A percentile compares a stretch with the other conserved stretches of the same genome.
Conservation (phyloP, 2,329 filamentous ascomycete species). For the Hymenoscyphus albidus region DNA sequence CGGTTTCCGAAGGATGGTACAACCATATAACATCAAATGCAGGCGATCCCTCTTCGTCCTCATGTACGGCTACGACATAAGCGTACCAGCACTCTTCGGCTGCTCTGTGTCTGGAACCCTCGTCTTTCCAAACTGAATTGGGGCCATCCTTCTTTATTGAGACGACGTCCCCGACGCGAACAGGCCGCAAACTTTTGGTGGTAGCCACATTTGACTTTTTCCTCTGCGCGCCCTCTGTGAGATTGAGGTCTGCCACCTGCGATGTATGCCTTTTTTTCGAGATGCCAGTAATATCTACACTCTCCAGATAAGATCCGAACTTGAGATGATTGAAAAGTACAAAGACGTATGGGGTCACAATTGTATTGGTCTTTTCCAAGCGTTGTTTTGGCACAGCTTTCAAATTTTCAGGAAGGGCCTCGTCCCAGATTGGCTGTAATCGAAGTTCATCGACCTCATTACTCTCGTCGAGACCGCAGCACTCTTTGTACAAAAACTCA, state of each 20-base stretch:
- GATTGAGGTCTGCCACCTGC: conserved; percentile 12
- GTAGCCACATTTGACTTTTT: conserved; percentile 4
- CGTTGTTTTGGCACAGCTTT: conserved; percentile 31
- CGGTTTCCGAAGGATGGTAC: conserved; percentile 67
- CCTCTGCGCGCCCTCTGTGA: not conserved
- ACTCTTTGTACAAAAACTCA: conserved; percentile 64
- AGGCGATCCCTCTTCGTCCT: conserved; percentile 34
- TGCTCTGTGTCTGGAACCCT: conserved; percentile 40
- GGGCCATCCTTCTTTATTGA: conserved; percentile 42
- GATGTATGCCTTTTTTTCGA: conserved; percentile 31
- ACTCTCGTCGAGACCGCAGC: conserved; percentile 39
- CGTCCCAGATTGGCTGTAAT: conserved; percentile 37
- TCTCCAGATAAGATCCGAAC: conserved; percentile 51
- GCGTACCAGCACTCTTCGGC: conserved; percentile 63
- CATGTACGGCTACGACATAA: conserved; percentile 57
- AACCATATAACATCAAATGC: conserved; percentile 69
- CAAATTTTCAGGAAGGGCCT: conserved; percentile 29
- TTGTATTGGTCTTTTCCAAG: conserved; percentile 43
- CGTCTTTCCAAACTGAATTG: conserved; percentile 53
- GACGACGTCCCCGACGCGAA: conserved; percentile 48
- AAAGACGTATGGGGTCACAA: conserved; percentile 68
- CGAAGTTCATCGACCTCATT: conserved; percentile 9
- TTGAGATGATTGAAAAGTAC: conserved; percentile 61
- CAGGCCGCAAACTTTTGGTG: conserved; percentile 39
- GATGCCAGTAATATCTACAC: conserved; percentile 30